Evolutionary conservation across 129 eudicot genomes (phyloP).

Genomic region (Silybum marianum): DNA sequence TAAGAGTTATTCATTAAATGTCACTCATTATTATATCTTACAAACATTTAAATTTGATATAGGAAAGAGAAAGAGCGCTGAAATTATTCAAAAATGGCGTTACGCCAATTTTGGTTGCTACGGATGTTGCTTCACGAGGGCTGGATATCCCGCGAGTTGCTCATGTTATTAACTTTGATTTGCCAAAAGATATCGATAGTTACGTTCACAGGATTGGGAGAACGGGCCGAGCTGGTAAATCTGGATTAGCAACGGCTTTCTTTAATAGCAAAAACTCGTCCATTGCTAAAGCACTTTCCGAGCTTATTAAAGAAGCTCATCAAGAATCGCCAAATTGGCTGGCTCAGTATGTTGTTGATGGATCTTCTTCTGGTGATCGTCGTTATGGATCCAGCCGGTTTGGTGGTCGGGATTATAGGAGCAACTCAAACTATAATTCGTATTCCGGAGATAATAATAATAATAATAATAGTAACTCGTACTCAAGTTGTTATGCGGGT

Average conservation of each 20-base stretch:
- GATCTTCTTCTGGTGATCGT: slow-evolving; percentile 18
- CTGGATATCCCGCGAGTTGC: slow-evolving; percentile 67
- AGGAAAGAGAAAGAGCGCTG: slow-evolving; percentile 72
- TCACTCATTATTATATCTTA: background rate
- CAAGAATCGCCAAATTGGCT: slow-evolving; percentile 76
- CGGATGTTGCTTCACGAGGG: slow-evolving; percentile 80
- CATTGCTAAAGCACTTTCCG: slow-evolving; percentile 55
- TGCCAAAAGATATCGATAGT: slow-evolving; percentile 66
- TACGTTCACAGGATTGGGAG: slow-evolving; percentile 82
- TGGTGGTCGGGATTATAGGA: slow-evolving; percentile 61
- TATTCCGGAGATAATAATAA: background rate
- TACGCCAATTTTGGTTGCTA: slow-evolving; percentile 68
- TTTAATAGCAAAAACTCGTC: slow-evolving; percentile 45
- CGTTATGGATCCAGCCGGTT: slow-evolving; percentile 42
- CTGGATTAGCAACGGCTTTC: slow-evolving; percentile 77
- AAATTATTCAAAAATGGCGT: slow-evolving; percentile 49
- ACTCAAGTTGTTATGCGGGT: slow-evolving; percentile 3
- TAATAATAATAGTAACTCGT: background rate
- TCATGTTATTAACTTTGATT: slow-evolving; percentile 70
- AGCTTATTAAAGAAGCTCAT: slow-evolving; percentile 64
- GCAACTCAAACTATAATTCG: background rate
- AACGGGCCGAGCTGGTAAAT: slow-evolving; percentile 80
- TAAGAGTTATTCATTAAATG: too few species aligned
- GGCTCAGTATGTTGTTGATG: slow-evolving; percentile 43
- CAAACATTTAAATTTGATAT: background rate